Evolutionary conservation across 495 filamentous ascomycete genomes (phyloP), one percentile per base, ranked within the genome.

Genomic region (Lepidopterella palustris): DNA sequence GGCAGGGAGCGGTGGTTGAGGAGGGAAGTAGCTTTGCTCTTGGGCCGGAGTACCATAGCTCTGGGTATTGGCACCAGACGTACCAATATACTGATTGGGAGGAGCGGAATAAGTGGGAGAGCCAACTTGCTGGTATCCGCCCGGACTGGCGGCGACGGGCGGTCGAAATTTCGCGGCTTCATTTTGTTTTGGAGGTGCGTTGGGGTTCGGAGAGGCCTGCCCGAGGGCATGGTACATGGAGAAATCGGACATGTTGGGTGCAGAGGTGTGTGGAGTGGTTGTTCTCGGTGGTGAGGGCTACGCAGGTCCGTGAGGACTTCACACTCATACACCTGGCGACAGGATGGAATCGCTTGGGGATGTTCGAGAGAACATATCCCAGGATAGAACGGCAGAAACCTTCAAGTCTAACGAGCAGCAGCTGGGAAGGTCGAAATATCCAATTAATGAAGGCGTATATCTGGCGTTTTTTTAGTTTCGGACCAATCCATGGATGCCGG

Each of bases 161-260:
- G 83, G 71, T 74, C 79, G 74, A 77, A 84, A 73, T 76, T 79
- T 56, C 65, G 81, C 79, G 55, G 81, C 75, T 45, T 77, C 74
- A n/a, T 81, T 80, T 65, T 86, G 83, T 28, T 70, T 72, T 56
- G 73, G 76, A 35, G 74, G 77, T 0, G 55, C 40, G 59, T 82
- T 82, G 53, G 80, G 82, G 66, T 87, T 80, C 53, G 81, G 82
- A 49, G 86, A 80, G 68, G 86, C 85, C 68, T 78, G 60, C 32
- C 83, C 87, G 59, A 87, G 78, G 71, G 85, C 76, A 70, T 91
- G 85, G 75, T 90, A 92, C 80, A 86, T 86, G 65, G 80, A 72
- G 75, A 84, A 87, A 68, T 92, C 86, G 64, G 87, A 81, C 88
- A 92, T 72, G 28, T 89, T 72, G 57, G 53, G 51, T 48, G 57